Percentiles rank a stretch among this genome's conserved stretches.
These are phyloP conservation scores for Penstemon newberryi DNA, from an alignment of 257 asterid species.

Conservation along the genomic window DNA sequence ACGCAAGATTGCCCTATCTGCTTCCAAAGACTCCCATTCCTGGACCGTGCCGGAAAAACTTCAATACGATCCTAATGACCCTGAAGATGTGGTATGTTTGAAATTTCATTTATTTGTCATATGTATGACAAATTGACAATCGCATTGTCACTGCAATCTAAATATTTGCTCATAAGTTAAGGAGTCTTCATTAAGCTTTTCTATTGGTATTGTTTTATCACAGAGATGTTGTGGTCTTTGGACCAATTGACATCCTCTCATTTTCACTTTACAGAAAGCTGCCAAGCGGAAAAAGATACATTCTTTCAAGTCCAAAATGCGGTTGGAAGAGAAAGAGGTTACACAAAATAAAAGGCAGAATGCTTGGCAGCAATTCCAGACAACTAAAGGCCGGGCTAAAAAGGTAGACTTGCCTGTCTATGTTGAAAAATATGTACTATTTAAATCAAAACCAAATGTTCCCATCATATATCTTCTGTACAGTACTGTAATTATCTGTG, in stretches of 20 bases:
- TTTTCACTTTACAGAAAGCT: constrained; percentile 57
- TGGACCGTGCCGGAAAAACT: constrained; percentile 83
- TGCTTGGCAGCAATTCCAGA: constrained; percentile 98
- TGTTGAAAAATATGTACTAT: neutral
- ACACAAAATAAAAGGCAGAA: constrained; percentile 94
- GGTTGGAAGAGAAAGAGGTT: constrained; percentile 88
- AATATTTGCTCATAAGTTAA: constrained; percentile 1
- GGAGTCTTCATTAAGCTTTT: constrained; percentile 8
- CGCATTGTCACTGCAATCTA: neutral
- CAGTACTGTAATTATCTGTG: neutral
- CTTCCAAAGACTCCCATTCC: constrained; percentile 64
- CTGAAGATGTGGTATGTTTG: constrained; percentile 91
- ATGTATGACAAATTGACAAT: neutral
- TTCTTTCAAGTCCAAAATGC: constrained; percentile 91
- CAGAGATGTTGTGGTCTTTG: constrained; percentile 2
- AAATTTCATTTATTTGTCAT: constrained; percentile 19
- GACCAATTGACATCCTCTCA: neutral
- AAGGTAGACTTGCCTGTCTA: constrained; percentile 49
- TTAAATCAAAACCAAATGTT: neutral
- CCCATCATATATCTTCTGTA: neutral
- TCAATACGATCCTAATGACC: constrained; percentile 80
- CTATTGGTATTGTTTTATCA: neutral
- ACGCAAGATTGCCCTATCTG: constrained; percentile 90
- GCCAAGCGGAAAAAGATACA: constrained; percentile 89
- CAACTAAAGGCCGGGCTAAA: constrained; percentile 85